Percentiles rank a stretch among this genome's conserved stretches.
phyloP scores from a whole-genome alignment of 2,329 filamentous ascomycete species.

The Bipolaris victoriae region DNA sequence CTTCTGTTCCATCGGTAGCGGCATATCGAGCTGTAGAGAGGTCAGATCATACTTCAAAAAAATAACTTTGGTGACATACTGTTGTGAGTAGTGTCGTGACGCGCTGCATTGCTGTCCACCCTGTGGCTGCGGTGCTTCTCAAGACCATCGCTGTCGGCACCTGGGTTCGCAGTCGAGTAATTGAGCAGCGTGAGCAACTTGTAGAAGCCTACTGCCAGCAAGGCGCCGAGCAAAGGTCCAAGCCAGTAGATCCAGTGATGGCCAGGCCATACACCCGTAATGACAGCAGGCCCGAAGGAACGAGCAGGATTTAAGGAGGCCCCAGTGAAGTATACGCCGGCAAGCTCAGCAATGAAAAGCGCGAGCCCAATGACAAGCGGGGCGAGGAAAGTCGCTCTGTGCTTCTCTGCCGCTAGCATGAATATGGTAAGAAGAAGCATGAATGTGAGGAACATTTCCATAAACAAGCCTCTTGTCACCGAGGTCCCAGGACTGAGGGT shows the following conservation, averaged over 20 bases:
- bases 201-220: slow-evolving; percentile 57
- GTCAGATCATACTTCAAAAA: slow-evolving; percentile 18
- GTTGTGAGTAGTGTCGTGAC: not conserved
- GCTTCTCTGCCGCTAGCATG: slow-evolving; percentile 53
- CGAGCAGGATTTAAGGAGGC: slow-evolving; percentile 58
- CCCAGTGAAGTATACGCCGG: slow-evolving; percentile 56
- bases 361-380: slow-evolving; percentile 54
- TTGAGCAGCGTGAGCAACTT: slow-evolving; percentile 57
- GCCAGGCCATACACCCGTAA: slow-evolving; percentile 49
- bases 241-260: slow-evolving; percentile 62
- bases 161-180: slow-evolving; percentile 59
- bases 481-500: slow-evolving; percentile 52
- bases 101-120: not conserved
- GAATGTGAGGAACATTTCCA: slow-evolving; percentile 60
- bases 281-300: slow-evolving; percentile 57
- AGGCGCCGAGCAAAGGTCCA: slow-evolving; percentile 54
- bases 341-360: slow-evolving; percentile 55
- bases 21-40: slow-evolving; percentile 24
- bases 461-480: slow-evolving; percentile 54
- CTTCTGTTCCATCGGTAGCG: slow-evolving; percentile 39
- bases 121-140: slow-evolving; percentile 36
- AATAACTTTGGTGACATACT: not conserved
- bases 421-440: slow-evolving; percentile 58
- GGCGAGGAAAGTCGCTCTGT: slow-evolving; percentile 49
- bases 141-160: slow-evolving; percentile 55